Base-by-base conservation (phyloP, 83 land plant species). In the Thuja plicata region DNA sequence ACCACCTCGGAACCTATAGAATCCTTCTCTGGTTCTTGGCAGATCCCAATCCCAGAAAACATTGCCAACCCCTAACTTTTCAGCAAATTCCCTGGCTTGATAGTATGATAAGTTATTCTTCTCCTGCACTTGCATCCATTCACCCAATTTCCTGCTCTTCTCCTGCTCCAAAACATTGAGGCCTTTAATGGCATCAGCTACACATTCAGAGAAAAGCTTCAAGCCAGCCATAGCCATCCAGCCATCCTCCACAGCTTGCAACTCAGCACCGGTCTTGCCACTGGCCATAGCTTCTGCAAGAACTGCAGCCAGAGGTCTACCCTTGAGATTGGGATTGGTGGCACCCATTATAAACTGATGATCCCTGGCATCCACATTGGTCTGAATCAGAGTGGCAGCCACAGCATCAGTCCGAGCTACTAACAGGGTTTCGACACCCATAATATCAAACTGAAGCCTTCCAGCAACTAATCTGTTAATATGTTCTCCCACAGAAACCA, bases 351-450 rank as follows among this genome's bases (percentile, higher is more conserved):
- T 96, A 93, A 97, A 97, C 82, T 91, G 94, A 87, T 97, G 99
- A 86, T 97, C 99, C 40, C 97, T 88, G 9, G 92, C 86, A 84
- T 97, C 99, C 19, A 97, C 91, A 91, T 95, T 97, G 89, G 96
- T 91, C 89, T 95, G 96, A 87, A 97, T 92, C 45, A 97, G 89
- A 11, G 89, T 96, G 16, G 99, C 99, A 21, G 94, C 99, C 41
- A 90, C 99, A 5, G 99, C 97, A 88, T 97, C 99, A 21, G 98
- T 94, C n/a, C 98, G 87, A 30, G 99, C 97, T 54, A 97, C 96
- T 21, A 94, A 87, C 5, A 97, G 86, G n/a, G 96, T 96, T 91
- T 97, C 99, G 34, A 92, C 95, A 21, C 97, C 99, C 99, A 97
- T 97, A 84, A 97, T 89, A 88, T 97, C 99, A 84, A 96, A 94